Conservation (phyloP, 2,329 filamentous ascomycete species). For the Trichoderma atrobrunneum region DNA sequence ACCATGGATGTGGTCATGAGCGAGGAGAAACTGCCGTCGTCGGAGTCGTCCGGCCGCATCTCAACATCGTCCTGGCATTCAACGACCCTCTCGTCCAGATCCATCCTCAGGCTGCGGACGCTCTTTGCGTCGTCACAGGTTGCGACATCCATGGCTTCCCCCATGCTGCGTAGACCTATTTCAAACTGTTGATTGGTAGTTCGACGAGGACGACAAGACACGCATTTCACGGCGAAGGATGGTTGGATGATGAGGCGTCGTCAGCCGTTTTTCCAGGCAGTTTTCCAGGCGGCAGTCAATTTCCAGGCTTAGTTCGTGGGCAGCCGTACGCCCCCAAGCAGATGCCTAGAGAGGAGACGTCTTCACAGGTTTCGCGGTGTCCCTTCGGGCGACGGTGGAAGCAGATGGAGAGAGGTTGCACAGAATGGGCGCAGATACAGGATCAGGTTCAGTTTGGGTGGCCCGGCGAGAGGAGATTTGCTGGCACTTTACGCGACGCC, state of each 20-base stretch:
- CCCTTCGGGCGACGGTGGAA: background rate
- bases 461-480: background rate
- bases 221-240: constrained; percentile 17
- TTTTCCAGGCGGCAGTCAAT: background rate
- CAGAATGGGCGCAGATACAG: background rate
- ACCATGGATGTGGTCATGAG: constrained; percentile 39
- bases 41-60: constrained; percentile 22
- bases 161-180: constrained; percentile 12
- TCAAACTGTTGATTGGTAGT: background rate
- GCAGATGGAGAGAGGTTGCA: constrained; percentile 6
- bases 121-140: constrained; percentile 10
- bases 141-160: constrained; percentile 10
- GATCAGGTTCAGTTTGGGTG: background rate
- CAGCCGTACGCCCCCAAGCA: constrained; percentile 1
- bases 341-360: background rate
- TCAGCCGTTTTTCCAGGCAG: background rate
- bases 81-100: constrained; percentile 4
- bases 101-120: constrained; percentile 1
- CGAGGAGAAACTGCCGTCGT: constrained; percentile 35
- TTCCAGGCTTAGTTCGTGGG: background rate
- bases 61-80: constrained; percentile 10
- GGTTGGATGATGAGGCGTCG: background rate
- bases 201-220: background rate
- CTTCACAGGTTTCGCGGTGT: constrained; percentile 6
- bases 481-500: constrained; percentile 20